phyloP scores from a whole-genome alignment of 1,284 basidiomycete species.

The Malassezia nana region DNA sequence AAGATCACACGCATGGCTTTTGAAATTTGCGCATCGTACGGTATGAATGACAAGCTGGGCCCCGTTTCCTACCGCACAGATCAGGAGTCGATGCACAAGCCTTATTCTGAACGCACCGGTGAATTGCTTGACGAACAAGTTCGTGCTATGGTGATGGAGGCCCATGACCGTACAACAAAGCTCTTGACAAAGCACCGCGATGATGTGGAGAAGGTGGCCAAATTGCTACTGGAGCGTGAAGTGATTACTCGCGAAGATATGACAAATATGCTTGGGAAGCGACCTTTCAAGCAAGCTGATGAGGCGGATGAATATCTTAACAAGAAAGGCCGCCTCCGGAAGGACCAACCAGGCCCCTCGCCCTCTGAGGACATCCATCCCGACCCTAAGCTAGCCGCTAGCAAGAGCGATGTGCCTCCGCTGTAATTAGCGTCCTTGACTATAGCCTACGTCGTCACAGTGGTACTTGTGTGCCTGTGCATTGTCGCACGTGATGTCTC shows the following conservation, averaged over 20 bases:
- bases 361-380: conserved; percentile 30
- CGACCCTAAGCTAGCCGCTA: conserved; percentile 27
- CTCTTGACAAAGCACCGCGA: conserved; percentile 71
- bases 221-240: conserved; percentile 81
- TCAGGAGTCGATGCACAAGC: conserved; percentile 85
- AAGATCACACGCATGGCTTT: conserved; percentile 98
- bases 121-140: conserved; percentile 82
- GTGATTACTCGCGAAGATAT: conserved; percentile 88
- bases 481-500: neutral
- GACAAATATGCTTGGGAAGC: conserved; percentile 70
- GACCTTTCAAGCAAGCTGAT: conserved; percentile 65
- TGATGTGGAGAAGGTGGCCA: conserved; percentile 88
- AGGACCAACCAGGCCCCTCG: conserved; percentile 37
- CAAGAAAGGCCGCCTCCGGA: conserved; percentile 37
- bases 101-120: conserved; percentile 92
- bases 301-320: conserved; percentile 51
- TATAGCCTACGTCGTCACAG: neutral
- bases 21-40: conserved; percentile 60
- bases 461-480: neutral
- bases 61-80: conserved; percentile 89
- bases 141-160: conserved; percentile 84
- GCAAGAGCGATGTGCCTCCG: neutral
- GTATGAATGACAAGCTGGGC: conserved; percentile 88
- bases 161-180: conserved; percentile 73
- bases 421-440: neutral